Conservation (phyloP, 768 basidiomycete species). For the Mycena floridula region DNA sequence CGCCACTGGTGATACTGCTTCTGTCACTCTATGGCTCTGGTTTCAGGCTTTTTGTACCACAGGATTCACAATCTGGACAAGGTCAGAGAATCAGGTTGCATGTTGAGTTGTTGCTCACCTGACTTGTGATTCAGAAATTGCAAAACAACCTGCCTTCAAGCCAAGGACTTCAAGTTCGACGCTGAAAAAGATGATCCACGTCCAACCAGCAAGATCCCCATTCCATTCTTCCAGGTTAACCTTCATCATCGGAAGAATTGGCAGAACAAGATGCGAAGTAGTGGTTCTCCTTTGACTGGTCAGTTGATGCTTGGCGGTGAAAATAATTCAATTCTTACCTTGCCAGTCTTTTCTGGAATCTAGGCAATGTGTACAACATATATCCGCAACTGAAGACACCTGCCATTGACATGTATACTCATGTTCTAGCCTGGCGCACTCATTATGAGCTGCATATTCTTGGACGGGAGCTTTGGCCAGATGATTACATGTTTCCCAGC, state of each 20-base stretch:
- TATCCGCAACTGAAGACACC: neutral
- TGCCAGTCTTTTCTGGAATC: neutral
- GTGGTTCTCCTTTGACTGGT: neutral
- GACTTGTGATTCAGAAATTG: neutral
- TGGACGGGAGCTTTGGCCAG: neutral
- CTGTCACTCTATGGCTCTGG: neutral
- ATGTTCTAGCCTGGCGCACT: neutral
- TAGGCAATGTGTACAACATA: neutral
- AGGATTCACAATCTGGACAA: neutral
- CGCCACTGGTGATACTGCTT: neutral
- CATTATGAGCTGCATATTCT: neutral
- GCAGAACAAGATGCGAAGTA: neutral
- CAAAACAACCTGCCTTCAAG: neutral
- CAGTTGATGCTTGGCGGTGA: neutral
- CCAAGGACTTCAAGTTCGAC: neutral
- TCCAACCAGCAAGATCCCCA: too few relatives aligned
- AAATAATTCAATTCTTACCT: neutral
- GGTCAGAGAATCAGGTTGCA: neutral
- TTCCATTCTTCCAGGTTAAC: neutral
- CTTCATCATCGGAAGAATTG: neutral
- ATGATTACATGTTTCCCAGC: neutral
- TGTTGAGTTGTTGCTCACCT: neutral
- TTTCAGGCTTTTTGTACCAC: neutral
- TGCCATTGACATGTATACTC: neutral
- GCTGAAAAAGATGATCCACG: neutral